Base-by-base conservation (phyloP, 768 basidiomycete species). In the Calocera cornea region DNA sequence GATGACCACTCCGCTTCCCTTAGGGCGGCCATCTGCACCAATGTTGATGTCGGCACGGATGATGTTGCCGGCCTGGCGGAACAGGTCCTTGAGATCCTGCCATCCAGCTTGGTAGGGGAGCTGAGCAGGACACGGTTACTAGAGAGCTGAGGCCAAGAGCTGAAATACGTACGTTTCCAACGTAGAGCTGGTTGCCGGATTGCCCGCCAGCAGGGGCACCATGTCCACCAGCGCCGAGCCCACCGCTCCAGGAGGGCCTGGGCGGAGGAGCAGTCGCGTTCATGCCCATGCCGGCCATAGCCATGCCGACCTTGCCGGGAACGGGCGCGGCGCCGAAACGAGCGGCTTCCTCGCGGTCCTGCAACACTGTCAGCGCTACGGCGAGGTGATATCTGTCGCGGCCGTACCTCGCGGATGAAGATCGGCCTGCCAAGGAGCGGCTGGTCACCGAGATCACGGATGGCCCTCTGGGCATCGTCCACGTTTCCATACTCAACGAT, bases 51-150 rank as follows among this genome's bases (percentile, higher is more conserved):
- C 95, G 67, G 95, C 93, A 54, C 95, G 87, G 70, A 97, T 86
- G 72, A 99, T 95, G 74, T 92, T 90, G 7, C 95, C 95, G 50
- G 95, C 91, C 33, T 91, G 86, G 67, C 95, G 87, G 87, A 98
- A 97, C 33, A 98, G 80, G 76, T 98, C 95, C 74, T 98, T 98
- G 67, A 98, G 79, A 75, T 98, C 95, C 76, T 99, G 95, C 95
- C 95, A 99, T 34, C 92, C 92, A n/a, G 93, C 94, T 79, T 95
- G 92, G 74, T 91, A 92, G 1, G 94, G 95, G 33, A 98, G 79
- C 95, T 97, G 70, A 3, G 66, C 11, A 17, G 7, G 44, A 1
- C 31, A 31, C 16, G 5, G 24, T 47, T 47, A 47, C 7, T 3
- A 47, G 7, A 3, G 5, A 47, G 44, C 3, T 19, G 14, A 5